These are phyloP conservation scores for Lactarius vividus DNA, from an alignment of 768 basidiomycete species.

Conservation along the genomic window DNA sequence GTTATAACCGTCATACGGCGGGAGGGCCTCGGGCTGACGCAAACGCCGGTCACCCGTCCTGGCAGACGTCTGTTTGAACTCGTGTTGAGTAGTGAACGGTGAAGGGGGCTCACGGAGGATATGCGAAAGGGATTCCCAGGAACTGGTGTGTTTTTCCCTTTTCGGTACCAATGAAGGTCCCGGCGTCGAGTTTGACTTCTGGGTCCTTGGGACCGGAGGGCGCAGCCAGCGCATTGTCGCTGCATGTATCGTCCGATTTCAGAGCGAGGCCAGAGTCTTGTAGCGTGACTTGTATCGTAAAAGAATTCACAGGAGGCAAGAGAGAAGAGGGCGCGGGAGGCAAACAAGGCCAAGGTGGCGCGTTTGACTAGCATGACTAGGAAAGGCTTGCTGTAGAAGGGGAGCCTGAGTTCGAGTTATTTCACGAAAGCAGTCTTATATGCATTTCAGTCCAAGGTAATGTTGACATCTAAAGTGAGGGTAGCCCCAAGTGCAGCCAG, in stretches of 20 bases:
- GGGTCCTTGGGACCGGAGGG: background rate
- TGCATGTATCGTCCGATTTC: background rate
- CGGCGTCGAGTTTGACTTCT: constrained; percentile 33
- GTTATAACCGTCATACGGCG: constrained; percentile 24
- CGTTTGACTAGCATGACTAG: constrained; percentile 13
- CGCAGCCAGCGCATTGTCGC: background rate
- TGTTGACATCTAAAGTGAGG: background rate
- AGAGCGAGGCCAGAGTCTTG: background rate
- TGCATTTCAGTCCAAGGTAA: background rate
- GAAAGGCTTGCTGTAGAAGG: background rate
- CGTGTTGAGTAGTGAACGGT: background rate
- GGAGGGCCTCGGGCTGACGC: constrained; percentile 32
- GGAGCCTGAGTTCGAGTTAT: no score
- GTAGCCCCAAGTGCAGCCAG: background rate
- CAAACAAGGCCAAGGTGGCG: constrained; percentile 12
- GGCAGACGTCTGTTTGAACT: background rate
- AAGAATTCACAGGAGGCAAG: constrained; percentile 9
- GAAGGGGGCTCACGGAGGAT: constrained; percentile 36
- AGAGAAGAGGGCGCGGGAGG: constrained; percentile 8
- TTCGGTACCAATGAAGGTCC: constrained; percentile 32
- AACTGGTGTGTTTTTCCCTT: constrained; percentile 34
- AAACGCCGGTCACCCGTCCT: constrained; percentile 40
- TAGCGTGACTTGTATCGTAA: background rate
- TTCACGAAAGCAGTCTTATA: background rate
- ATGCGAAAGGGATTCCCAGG: constrained; percentile 43